phyloP scores from a whole-genome alignment of 371 early-diverging fungal species.

The Lichtheimia hyalospora region DNA sequence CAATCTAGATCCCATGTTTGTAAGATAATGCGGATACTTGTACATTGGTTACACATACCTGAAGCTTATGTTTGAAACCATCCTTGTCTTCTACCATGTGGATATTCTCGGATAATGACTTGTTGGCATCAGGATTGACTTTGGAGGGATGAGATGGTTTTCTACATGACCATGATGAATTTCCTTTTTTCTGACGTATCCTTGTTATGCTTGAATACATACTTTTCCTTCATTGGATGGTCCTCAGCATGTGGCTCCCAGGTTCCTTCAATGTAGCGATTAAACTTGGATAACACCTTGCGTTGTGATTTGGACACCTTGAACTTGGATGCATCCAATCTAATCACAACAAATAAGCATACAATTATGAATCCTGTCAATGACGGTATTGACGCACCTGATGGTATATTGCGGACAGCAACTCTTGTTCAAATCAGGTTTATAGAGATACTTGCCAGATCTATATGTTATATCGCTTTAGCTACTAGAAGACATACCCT shows the following conservation, averaged over 20 bases:
- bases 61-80: constrained; percentile 22
- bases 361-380: neutral
- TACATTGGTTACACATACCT: constrained; percentile 16
- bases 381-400: constrained; percentile 34
- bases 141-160: constrained; percentile 5
- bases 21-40: neutral
- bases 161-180: neutral
- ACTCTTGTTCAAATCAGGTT: constrained; percentile 58
- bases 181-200: neutral
- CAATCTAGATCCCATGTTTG: constrained; percentile 31
- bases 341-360: constrained; percentile 14
- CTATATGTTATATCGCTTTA: constrained; percentile 23
- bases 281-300: constrained; percentile 64
- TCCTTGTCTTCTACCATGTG: constrained; percentile 6
- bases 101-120: constrained; percentile 9
- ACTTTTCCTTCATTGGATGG: constrained; percentile 16
- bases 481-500: constrained; percentile 46
- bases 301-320: constrained; percentile 66
- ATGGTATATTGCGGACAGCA: constrained; percentile 77
- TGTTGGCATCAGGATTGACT: constrained; percentile 10
- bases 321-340: constrained; percentile 54
- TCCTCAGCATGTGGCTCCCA: constrained; percentile 24
- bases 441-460: constrained; percentile 66
- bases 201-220: neutral
- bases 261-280: constrained; percentile 51